These are phyloP conservation scores for Pythium sukuiense DNA, from an alignment of 352 stramenopile genomes.

Conservation along the genomic window DNA sequence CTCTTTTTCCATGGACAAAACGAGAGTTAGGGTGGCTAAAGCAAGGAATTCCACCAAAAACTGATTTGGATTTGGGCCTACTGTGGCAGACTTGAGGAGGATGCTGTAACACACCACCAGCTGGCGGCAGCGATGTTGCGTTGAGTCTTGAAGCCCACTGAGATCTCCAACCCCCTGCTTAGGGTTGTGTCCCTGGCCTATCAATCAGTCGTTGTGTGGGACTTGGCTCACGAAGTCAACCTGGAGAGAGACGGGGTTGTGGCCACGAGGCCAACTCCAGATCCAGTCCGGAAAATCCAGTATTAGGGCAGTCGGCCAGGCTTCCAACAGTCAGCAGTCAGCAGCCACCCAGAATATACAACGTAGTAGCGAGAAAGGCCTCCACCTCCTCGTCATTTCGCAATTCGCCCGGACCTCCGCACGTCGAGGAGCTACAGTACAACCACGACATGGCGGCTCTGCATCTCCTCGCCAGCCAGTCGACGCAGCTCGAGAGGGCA, in stretches of 20 bases:
- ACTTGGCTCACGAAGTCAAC: background rate
- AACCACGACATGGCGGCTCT: conserved; percentile 20
- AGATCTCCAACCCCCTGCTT: background rate
- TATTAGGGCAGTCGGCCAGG: too few species aligned
- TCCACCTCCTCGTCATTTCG: conserved; percentile 12
- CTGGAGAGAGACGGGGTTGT: background rate
- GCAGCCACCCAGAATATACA: too few species aligned
- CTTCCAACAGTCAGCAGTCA: background rate
- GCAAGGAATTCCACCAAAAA: background rate
- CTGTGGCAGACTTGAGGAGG: background rate
- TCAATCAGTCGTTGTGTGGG: background rate
- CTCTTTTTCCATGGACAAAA: background rate
- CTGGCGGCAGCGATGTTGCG: background rate
- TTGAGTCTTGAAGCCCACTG: background rate
- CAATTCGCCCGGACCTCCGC: background rate
- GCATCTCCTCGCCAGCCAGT: conserved; percentile 21
- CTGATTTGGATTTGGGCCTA: background rate
- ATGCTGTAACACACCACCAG: background rate
- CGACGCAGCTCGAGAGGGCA: conserved; percentile 18
- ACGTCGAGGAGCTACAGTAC: background rate
- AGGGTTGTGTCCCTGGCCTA: background rate
- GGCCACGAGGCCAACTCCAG: background rate
- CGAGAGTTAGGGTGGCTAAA: background rate
- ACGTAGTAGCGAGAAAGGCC: background rate
- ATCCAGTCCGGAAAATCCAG: conserved; percentile 2